Evolutionary conservation across 129 eudicot genomes (phyloP).

Genomic region (Saussurea involucrata): DNA sequence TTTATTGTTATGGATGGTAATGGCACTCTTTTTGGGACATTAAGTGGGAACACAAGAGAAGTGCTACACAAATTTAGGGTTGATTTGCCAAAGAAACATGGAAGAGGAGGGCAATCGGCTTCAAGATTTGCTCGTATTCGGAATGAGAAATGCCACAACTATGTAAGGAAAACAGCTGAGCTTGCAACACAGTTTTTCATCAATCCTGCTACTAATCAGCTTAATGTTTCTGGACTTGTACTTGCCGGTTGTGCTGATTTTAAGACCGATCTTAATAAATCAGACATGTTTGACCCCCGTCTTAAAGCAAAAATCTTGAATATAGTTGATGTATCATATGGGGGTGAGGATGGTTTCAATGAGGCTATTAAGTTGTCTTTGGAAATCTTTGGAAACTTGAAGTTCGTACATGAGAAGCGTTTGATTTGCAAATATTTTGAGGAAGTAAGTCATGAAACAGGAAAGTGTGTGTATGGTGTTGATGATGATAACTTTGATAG

Average conservation of each 20-base stretch:
- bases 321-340: slow-evolving; percentile 43
- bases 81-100: too few relatives aligned
- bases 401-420: slow-evolving; percentile 40
- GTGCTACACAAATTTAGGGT: too few relatives aligned
- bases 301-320: slow-evolving; percentile 37
- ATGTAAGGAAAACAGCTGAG: too few relatives aligned
- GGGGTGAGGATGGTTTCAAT: slow-evolving; percentile 43
- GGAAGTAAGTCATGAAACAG: slow-evolving; percentile 45
- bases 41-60: too few relatives aligned
- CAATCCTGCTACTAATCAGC: slow-evolving; percentile 43
- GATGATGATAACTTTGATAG: too few relatives aligned
- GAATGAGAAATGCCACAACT: too few relatives aligned
- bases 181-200: background rate
- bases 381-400: slow-evolving; percentile 39
- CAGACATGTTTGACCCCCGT: slow-evolving; percentile 38
- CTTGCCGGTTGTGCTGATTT: slow-evolving; percentile 51
- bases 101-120: too few relatives aligned
- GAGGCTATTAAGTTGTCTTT: slow-evolving; percentile 41
- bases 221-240: slow-evolving; percentile 43
- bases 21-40: too few relatives aligned
- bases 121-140: too few relatives aligned
- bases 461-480: background rate
- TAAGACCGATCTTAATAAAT: slow-evolving; percentile 44
- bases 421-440: slow-evolving; percentile 44
- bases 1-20: too few relatives aligned